A percentile compares a stretch with the other conserved stretches of the same genome.
Conservation (phyloP, 805 yeast species). For the Candida maris region DNA sequence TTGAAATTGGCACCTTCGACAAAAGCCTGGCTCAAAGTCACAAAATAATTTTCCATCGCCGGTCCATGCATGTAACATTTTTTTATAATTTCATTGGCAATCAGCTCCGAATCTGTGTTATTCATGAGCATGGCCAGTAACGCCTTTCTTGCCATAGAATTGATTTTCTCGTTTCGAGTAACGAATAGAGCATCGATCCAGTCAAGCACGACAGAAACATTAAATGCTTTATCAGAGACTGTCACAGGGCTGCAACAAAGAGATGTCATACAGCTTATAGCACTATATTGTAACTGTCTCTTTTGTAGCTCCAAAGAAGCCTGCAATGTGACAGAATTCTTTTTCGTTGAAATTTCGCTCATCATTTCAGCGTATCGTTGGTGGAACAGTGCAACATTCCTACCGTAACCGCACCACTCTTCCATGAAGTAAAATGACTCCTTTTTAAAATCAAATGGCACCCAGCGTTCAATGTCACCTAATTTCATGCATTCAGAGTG, state of each 20-base stretch:
- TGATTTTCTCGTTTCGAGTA: slow-evolving; percentile 54
- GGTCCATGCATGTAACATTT: slow-evolving; percentile 63
- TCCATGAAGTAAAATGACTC: slow-evolving; percentile 78
- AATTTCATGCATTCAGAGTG: slow-evolving; percentile 50
- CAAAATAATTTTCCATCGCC: slow-evolving; percentile 66
- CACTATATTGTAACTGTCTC: slow-evolving; percentile 62
- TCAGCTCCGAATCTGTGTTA: slow-evolving; percentile 53
- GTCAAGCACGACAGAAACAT: slow-evolving; percentile 58
- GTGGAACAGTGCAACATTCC: slow-evolving; percentile 52
- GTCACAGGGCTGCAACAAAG: slow-evolving; percentile 73
- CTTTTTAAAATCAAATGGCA: slow-evolving; percentile 84
- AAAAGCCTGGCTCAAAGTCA: slow-evolving; percentile 64
- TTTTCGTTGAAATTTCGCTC: slow-evolving; percentile 33
- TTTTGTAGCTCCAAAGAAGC: slow-evolving; percentile 81
- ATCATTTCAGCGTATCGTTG: slow-evolving; percentile 64
- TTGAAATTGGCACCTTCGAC: slow-evolving; percentile 46
- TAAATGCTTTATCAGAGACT: slow-evolving; percentile 54
- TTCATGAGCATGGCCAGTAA: slow-evolving; percentile 59
- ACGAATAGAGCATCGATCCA: slow-evolving; percentile 80
- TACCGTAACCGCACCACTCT: slow-evolving; percentile 95
- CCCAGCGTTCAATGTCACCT: slow-evolving; percentile 48
- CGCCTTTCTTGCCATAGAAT: slow-evolving; percentile 66
- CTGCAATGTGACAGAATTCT: slow-evolving; percentile 47
- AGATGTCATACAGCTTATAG: slow-evolving; percentile 81
- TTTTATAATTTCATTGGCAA: slow-evolving; percentile 56